A percentile compares a stretch with the other conserved stretches of the same genome.
These are phyloP conservation scores for Scenedesmus sp. DNA, from an alignment of 163 green algal genomes.

Conservation along the genomic window DNA sequence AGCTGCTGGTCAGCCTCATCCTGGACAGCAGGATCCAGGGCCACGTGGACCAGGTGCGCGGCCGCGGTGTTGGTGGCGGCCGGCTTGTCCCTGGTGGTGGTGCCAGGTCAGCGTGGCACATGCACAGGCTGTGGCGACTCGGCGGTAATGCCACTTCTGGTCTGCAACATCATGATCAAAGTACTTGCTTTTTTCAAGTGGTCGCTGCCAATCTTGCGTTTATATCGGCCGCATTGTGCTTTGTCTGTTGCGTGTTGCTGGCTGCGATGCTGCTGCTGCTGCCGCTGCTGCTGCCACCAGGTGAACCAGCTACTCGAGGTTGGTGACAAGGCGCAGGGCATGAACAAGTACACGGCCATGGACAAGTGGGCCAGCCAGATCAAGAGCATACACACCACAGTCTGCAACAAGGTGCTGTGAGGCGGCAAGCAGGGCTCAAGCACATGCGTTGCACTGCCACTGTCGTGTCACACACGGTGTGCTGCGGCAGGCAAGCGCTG, in stretches of 20 bases:
- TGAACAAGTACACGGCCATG: constrained; percentile 83
- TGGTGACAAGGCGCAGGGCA: constrained; percentile 64
- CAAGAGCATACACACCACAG: constrained; percentile 73
- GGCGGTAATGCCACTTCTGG: too few species aligned
- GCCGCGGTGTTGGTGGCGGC: too few species aligned
- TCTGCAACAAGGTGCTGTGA: constrained; percentile 87
- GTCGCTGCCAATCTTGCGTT: too few species aligned
- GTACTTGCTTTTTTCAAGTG: too few species aligned
- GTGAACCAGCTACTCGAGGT: constrained; percentile 89
- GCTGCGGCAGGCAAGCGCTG: too few species aligned
- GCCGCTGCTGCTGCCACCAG: constrained; percentile 50
- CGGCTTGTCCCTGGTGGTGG: too few species aligned
- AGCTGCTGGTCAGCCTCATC: constrained; percentile 96
- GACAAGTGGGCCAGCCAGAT: constrained; percentile 91
- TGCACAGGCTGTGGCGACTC: too few species aligned
- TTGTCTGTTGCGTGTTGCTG: background rate
- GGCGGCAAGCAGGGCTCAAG: background rate
- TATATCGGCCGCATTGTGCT: too few species aligned
- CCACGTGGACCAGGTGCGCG: constrained; percentile 94
- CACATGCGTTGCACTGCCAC: too few species aligned
- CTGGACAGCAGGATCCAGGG: constrained; percentile 91
- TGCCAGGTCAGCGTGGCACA: too few species aligned
- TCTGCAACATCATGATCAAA: too few species aligned
- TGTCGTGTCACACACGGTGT: too few species aligned
- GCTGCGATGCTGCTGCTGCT: background rate